Evolutionary conservation across 257 asterid species (phyloP), one percentile per base, ranked within the genome.

Genomic region (Ophiorrhiza pumila): DNA sequence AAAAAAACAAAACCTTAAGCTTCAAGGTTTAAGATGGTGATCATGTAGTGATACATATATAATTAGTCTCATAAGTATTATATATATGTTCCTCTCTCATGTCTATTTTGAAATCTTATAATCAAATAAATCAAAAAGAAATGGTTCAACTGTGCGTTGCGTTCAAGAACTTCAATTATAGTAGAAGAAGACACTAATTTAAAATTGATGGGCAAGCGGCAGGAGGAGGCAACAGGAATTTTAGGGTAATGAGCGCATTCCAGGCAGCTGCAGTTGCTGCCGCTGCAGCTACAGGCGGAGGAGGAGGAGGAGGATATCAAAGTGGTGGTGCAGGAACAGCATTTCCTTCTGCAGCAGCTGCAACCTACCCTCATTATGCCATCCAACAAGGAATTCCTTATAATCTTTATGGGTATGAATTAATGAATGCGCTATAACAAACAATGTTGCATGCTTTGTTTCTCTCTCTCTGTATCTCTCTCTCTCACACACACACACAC

Each of bases 351-450:
- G 91, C 96, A 74, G 82, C 60, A 4, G 31, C 60, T 0, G 46
- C 96, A 74, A 76, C 87, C 43, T 91, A 85, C 83, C 96, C 97
- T 66, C 96, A 91, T 77, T 94, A 94, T 80, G 86, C 92, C 80
- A 83, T 94, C 78, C 98, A 91, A 72, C 98, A 94, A 86, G 97
- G 97, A 68, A 84, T 94, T 69, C 99, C 99, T 77, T 94, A 90
- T 87, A 93, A 87, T 80, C 87, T 88, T 52, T 94, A 91, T 78
- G 98, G 97, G 97, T 93, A 83, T 37, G 83, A 50, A 45, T 27
- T 25, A 43, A 56, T 13, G 25, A 0, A 17, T 22, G 22, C 35
- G n/a, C 58, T n/a, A 46, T 31, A 37, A 3, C 42, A 3, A 37
- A 37, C 7, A 37, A 3, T 37, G 42, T 7, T 37, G 42, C 12